Evolutionary conservation across 345 rosid species (phyloP), one percentile per base, ranked within the genome.

Genomic region (Excoecaria cochinchinensis): DNA sequence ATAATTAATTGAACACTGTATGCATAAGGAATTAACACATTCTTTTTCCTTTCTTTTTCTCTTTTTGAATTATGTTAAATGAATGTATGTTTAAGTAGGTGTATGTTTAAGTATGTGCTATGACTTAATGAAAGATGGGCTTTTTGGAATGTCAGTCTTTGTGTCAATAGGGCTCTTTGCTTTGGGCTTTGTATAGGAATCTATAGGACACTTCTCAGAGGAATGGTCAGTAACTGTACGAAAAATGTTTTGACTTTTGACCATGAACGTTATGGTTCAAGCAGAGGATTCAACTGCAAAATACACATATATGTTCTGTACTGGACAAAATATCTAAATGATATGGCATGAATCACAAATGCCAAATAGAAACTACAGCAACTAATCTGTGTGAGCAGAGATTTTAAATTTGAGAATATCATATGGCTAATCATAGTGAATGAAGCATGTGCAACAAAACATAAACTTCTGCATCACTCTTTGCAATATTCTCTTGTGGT

Each of bases 361-460:
- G 31, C 31, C 31, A 31, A 31, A 31, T 31, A 31, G 31, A 31
- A 31, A 31, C 53, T 40, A 16, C 39, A 50, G 61, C 31, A 19
- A 52, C 9, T 52, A 9, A 31, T 69, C 48, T 52, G 6, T 3
- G 15, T 14, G 12, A 69, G 17, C 44, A 50, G 11, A 38, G 14
- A 17, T 21, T 47, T 51, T 7, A n/a, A 67, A 47, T 47, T 67
- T 48, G 12, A 2, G 21, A 42, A 42, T 6, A 42, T 11, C 44
- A 40, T 12, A 3, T 69, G 17, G 72, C 42, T 52, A 51, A 69
- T 8, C 7, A 31, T 17, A 40, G 25, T 24, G 0, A 21, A 16
- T 69, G 17, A 69, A 38, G 16, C 46, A 31, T 16, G 72, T 69
- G 59, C 19, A 50, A 6, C 60, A 63, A 52, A 73, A 62, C 8